These are phyloP conservation scores for Aspergillus baeticus DNA, from an alignment of 495 filamentous ascomycete genomes.

Conservation along the genomic window DNA sequence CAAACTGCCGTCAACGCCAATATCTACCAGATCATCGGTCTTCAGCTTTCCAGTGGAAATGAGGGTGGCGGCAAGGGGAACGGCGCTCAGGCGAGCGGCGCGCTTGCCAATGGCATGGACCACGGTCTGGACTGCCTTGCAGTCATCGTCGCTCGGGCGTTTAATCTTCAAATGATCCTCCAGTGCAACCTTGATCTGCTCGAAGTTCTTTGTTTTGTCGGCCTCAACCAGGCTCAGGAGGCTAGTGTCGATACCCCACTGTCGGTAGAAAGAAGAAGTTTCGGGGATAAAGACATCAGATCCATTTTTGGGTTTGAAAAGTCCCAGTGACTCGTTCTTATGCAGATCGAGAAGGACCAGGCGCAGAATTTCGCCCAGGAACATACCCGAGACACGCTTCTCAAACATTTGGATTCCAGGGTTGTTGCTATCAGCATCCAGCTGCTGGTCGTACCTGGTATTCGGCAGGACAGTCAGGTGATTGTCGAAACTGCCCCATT, in stretches of 20 bases:
- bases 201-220: slow-evolving; percentile 64
- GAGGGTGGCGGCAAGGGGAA: slow-evolving; percentile 80
- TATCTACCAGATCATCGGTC: slow-evolving; percentile 67
- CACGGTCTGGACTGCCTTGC: slow-evolving; percentile 75
- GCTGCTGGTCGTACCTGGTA: slow-evolving; percentile 75
- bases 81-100: slow-evolving; percentile 82
- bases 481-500: slow-evolving; percentile 99
- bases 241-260: slow-evolving; percentile 88
- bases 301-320: slow-evolving; percentile 71
- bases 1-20: slow-evolving; percentile 87
- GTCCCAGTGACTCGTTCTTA: slow-evolving; percentile 54
- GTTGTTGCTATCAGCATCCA: slow-evolving; percentile 82
- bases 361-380: slow-evolving; percentile 90
- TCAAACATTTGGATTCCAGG: slow-evolving; percentile 99
- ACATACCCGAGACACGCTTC: slow-evolving; percentile 98
- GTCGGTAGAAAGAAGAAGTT: slow-evolving; percentile 64
- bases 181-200: slow-evolving; percentile 70
- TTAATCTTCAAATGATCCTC: slow-evolving; percentile 71
- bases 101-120: slow-evolving; percentile 83
- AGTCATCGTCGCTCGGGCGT: slow-evolving; percentile 71
- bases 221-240: slow-evolving; percentile 79
- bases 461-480: slow-evolving; percentile 79
- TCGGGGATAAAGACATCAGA: slow-evolving; percentile 66
- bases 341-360: slow-evolving; percentile 68
- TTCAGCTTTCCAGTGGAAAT: slow-evolving; percentile 69